Conservation (phyloP, 257 asterid genomes). For the Schizonepeta tenuifolia region DNA sequence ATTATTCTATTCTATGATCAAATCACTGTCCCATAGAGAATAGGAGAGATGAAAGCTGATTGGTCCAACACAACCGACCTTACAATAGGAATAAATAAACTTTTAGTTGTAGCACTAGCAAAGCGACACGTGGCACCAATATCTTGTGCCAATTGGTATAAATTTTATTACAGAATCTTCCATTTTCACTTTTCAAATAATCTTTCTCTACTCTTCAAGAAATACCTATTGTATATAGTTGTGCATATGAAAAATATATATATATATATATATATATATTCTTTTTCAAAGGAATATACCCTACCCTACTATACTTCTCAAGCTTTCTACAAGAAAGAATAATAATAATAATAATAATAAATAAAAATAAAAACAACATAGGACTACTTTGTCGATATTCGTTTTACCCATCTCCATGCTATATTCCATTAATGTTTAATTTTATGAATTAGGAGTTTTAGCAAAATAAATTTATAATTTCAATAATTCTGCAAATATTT, state of each 20-base stretch:
- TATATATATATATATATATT: no score
- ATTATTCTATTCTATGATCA: not conserved
- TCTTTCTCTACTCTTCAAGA: no score
- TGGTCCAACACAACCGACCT: conserved; percentile 28
- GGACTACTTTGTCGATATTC: not conserved
- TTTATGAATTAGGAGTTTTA: no score
- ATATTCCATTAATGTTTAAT: no score
- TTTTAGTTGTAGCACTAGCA: not conserved
- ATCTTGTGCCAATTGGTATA: conserved; percentile 18
- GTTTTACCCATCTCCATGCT: not conserved
- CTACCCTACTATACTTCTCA: not conserved
- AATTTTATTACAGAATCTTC: conserved; percentile 21
- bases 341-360: no score
- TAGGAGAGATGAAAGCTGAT: conserved; percentile 16
- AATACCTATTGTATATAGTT: no score
- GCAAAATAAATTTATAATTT: no score
- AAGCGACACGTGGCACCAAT: not conserved
- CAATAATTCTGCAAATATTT: no score
- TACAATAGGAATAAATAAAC: not conserved
- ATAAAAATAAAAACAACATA: conserved; percentile 1
- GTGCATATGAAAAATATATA: no score
- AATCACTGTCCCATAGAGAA: conserved; percentile 31
- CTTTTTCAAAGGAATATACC: not conserved
- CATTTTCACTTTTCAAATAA: not conserved
- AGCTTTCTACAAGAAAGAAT: not conserved